Evolutionary conservation across 768 basidiomycete species (phyloP).

Genomic region (Naganishia kalamii): DNA sequence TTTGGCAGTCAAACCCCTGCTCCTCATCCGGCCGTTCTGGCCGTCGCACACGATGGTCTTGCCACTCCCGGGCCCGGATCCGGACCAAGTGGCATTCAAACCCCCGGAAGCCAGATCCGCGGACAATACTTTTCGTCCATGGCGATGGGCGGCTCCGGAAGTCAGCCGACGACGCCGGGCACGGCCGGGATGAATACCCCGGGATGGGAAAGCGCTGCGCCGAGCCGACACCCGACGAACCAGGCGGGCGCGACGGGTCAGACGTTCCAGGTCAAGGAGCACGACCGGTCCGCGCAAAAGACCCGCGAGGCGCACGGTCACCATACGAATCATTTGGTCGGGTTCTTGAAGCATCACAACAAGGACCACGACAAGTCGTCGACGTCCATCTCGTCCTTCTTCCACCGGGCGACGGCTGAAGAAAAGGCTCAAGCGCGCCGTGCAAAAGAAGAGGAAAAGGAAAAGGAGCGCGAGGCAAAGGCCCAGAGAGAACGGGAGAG

Average conservation of each 20-base stretch:
- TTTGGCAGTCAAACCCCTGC: conserved; percentile 15
- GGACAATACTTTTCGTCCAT: conserved; percentile 34
- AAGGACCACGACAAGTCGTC: conserved; percentile 44
- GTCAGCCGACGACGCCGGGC: neutral
- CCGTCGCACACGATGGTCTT: conserved; percentile 21
- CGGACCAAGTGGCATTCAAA: conserved; percentile 18
- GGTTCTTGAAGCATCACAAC: conserved; percentile 45
- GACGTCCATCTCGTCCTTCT: conserved; percentile 42
- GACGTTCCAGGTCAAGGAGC: conserved; percentile 14
- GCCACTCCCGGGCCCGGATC: conserved; percentile 5
- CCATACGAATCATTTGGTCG: conserved; percentile 22
- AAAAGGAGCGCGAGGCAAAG: conserved; percentile 27
- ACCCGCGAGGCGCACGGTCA: conserved; percentile 12
- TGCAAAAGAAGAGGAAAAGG: conserved; percentile 38
- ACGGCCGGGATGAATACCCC: conserved; percentile 18
- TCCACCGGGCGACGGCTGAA: conserved; percentile 33
- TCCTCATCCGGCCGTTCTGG: conserved; percentile 25
- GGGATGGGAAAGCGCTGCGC: conserved; percentile 21
- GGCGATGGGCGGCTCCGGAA: conserved; percentile 26
- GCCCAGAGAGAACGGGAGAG: conserved; percentile 3
- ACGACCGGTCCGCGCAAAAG: conserved; percentile 1
- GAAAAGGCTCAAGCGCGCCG: conserved; percentile 36
- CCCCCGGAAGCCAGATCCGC: conserved; percentile 37
- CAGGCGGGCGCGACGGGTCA: neutral
- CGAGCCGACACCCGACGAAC: conserved; percentile 13